phyloP scores from a whole-genome alignment of 768 basidiomycete genomes.

The Rhodotorula toruloides region DNA sequence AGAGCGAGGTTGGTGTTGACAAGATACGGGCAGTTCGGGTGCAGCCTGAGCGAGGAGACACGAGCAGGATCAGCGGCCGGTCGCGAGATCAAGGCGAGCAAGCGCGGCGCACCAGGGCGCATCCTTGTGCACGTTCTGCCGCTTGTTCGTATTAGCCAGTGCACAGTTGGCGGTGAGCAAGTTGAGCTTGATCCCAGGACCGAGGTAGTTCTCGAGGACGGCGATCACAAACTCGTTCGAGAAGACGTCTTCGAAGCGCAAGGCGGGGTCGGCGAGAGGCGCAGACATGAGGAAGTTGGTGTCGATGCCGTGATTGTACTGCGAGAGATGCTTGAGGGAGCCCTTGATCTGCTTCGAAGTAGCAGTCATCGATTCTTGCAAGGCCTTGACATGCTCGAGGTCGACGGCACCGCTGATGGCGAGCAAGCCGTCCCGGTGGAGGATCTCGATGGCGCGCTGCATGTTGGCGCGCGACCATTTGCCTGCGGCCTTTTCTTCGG shows the following conservation, averaged over 20 bases:
- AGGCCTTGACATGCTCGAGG: background rate
- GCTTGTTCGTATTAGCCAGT: constrained; percentile 2
- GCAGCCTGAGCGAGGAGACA: background rate
- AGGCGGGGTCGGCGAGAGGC: background rate
- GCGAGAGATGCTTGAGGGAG: background rate
- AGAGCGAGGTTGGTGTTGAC: background rate
- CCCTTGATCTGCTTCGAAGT: background rate
- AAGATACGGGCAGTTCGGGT: background rate
- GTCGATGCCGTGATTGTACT: background rate
- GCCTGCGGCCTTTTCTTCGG: background rate
- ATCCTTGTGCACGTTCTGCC: constrained; percentile 23
- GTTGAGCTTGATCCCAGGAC: background rate
- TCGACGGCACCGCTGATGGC: background rate
- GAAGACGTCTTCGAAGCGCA: constrained; percentile 11
- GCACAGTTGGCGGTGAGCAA: constrained; percentile 28
- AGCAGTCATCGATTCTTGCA: background rate
- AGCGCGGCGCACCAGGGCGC: background rate
- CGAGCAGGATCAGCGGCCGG: background rate
- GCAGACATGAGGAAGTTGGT: constrained; percentile 14
- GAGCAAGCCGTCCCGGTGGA: background rate
- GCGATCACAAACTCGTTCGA: constrained; percentile 3
- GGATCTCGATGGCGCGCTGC: no score
- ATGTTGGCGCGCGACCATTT: constrained; percentile 2
- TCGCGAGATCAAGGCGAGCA: background rate
- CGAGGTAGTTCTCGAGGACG: constrained; percentile 13